Base-by-base conservation (phyloP, 768 basidiomycete species). In the Hygrocybe coccinea region DNA sequence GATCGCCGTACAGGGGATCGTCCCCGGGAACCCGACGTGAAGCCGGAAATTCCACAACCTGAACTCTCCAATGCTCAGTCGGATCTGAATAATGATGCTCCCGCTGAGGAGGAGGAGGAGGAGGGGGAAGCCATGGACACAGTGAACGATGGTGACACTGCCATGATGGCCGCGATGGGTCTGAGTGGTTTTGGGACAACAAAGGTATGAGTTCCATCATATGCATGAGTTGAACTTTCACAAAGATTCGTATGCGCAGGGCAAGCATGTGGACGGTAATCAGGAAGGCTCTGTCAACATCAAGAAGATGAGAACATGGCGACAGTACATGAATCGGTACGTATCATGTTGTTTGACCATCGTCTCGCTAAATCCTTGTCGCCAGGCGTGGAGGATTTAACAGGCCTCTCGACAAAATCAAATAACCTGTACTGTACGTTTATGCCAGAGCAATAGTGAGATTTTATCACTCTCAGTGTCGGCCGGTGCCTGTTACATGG, bases 311-410 rank as follows among this genome's bases (percentile, higher is more conserved):
- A 77, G 92, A 57, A 95, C 91, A 22, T 95, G 93, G 95, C 79
- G 93, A 60, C 95, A 98, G 71, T 99, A 99, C 70, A 99, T 99
- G 95, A 97, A 97, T 69, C 82, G 93, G 84, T 58, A n/a, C 11
- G n/a, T 22, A 46, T 11, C 6, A 49, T 14, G 9, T 14, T 22
- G 25, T 22, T 29, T 62, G 24, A 43, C 60, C 55, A 55, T 56
- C 9, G n/a, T n/a, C 15, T 22, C 19, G 49, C 15, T 19, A n/a
- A 46, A 54, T 53, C 60, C 48, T 39, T 59, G 55, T 60, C 11
- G 9, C 58, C 59, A 87, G 89, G 50, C 86, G 87, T 59, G 91
- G 91, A 60, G 89, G 90, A 49, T 89, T 93, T 76, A 89, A 91
- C 75, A 83, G 88, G 62, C 94, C 95, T 15, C 72, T 97, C 58